phyloP scores from a whole-genome alignment of 768 basidiomycete species.

The Psilocybe sp. region DNA sequence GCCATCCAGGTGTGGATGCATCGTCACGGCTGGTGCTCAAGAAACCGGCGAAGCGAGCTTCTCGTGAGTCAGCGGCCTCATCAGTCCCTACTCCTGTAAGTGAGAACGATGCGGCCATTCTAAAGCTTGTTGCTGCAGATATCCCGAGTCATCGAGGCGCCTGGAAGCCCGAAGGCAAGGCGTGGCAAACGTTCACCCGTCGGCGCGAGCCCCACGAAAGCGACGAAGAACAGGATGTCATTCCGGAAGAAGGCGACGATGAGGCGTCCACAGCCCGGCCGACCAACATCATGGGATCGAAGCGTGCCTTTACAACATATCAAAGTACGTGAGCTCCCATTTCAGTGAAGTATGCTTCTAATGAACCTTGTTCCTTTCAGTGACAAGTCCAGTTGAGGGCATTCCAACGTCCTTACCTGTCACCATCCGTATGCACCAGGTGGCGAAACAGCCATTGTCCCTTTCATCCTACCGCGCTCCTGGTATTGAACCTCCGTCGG shows the following conservation, averaged over 20 bases:
- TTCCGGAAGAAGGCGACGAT: slow-evolving; percentile 30
- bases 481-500: slow-evolving; percentile 58
- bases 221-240: slow-evolving; percentile 13
- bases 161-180: slow-evolving; percentile 61
- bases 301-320: background rate
- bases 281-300: background rate
- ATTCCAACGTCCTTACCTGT: slow-evolving; percentile 64
- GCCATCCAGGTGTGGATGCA: slow-evolving; percentile 35
- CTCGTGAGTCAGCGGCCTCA: slow-evolving; percentile 11
- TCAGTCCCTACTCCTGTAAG: slow-evolving; percentile 12
- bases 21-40: slow-evolving; percentile 31
- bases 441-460: slow-evolving; percentile 31
- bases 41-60: slow-evolving; percentile 14
- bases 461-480: slow-evolving; percentile 25
- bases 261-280: slow-evolving; percentile 11
- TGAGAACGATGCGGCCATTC: slow-evolving; percentile 38
- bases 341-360: no score
- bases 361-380: background rate
- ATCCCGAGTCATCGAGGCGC: slow-evolving; percentile 70
- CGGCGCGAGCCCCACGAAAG: slow-evolving; percentile 24
- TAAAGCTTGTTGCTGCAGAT: slow-evolving; percentile 65
- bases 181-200: slow-evolving; percentile 62
- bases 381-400: slow-evolving; percentile 10
- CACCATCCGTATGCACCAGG: slow-evolving; percentile 42
- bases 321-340: background rate